These are phyloP conservation scores for Trichoderma sp. DNA, from an alignment of 2,329 filamentous ascomycete species.

Conservation along the genomic window DNA sequence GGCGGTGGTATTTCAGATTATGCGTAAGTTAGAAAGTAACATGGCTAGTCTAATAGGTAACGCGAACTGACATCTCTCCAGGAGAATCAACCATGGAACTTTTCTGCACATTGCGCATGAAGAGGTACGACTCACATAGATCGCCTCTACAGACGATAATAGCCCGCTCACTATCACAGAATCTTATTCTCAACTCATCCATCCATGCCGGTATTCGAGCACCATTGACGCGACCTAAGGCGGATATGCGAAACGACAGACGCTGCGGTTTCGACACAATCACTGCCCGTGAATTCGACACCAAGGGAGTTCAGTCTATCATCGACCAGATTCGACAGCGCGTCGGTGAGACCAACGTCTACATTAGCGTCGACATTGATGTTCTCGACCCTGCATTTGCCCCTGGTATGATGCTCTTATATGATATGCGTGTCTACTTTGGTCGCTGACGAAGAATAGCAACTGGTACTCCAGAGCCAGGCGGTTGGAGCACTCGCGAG, in stretches of 20 bases:
- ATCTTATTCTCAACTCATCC: constrained; percentile 66
- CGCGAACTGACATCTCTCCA: neutral
- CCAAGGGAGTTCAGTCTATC: constrained; percentile 68
- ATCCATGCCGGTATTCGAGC: constrained; percentile 82
- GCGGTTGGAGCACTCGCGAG: constrained; percentile 83
- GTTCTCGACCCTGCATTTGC: constrained; percentile 65
- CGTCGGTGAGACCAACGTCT: constrained; percentile 72
- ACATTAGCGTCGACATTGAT: constrained; percentile 76
- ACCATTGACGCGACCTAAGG: constrained; percentile 56
- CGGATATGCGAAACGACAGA: constrained; percentile 28
- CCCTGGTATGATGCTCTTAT: constrained; percentile 20
- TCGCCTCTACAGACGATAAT: too few species aligned
- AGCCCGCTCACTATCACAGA: constrained; percentile 4
- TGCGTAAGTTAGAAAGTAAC: constrained; percentile 9
- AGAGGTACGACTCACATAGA: constrained; percentile 18
- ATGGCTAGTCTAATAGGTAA: neutral
- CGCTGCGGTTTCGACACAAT: constrained; percentile 29
- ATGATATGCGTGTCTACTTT: neutral
- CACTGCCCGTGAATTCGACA: constrained; percentile 65
- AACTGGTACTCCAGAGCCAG: constrained; percentile 81
- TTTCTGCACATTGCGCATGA: constrained; percentile 31
- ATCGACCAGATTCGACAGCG: constrained; percentile 66
- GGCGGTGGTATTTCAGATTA: constrained; percentile 29
- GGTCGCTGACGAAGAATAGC: constrained; percentile 45
- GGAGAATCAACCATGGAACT: constrained; percentile 31